Evolutionary conservation across 116 monocot species (phyloP).

Genomic region (Posidonia oceanica): DNA sequence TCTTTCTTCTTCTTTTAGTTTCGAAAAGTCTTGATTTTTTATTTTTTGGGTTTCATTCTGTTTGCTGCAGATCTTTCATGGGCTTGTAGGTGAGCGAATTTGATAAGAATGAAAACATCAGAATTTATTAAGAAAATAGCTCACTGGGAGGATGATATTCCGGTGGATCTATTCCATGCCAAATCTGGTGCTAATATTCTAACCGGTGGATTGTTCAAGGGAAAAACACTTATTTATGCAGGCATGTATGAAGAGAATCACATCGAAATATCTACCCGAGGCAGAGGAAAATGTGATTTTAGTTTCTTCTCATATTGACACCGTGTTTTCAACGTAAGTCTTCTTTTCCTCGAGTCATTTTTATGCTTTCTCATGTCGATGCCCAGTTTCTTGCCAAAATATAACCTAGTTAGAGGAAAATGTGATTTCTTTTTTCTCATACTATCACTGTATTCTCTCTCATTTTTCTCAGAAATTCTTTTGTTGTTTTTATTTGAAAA

Average conservation of each 20-base stretch:
- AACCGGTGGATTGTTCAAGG: constrained; percentile 58
- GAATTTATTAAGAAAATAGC: constrained; percentile 78
- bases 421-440: neutral
- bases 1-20: too few species aligned
- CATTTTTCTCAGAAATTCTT: neutral
- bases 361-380: neutral
- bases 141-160: constrained; percentile 96
- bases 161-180: constrained; percentile 69
- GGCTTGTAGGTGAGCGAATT: too few species aligned
- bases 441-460: neutral
- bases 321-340: constrained; percentile 88
- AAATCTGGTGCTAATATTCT: constrained; percentile 62
- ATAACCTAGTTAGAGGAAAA: neutral
- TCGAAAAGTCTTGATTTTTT: too few species aligned
- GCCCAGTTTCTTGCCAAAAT: neutral
- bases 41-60: too few species aligned
- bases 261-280: constrained; percentile 77
- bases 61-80: too few species aligned
- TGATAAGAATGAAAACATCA: constrained; percentile 49
- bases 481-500: neutral
- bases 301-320: constrained; percentile 96
- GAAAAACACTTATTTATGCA: constrained; percentile 88
- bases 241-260: constrained; percentile 76
- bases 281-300: constrained; percentile 66
- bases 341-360: neutral